Base-by-base conservation (phyloP, 176 grass and related monocot species). In the Carex myosuroides region DNA sequence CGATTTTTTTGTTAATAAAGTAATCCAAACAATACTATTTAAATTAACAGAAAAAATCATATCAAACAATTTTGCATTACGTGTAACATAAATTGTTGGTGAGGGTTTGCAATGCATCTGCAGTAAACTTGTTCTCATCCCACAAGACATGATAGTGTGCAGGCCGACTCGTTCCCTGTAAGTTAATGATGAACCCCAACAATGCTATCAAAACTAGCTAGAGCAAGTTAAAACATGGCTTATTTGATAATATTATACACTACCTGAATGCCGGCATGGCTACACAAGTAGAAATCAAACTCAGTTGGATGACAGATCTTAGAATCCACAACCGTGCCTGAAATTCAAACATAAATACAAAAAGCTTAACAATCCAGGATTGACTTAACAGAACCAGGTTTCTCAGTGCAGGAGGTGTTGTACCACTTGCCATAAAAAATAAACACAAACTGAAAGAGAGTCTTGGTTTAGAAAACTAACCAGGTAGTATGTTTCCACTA, bases 21-120 rank as follows among this genome's bases (percentile, higher is more conserved):
- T 81, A 13, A 62, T 84, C 4, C 26, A 84, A 84, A 65, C 13
- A 42, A 78, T 26, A 63, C 57, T 20, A 37, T 60, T 58, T 67
- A 17, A 68, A 55, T 24, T 18, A 0, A n/a, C 59, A 42, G 18
- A 69, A 57, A 37, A 70, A 87, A 30, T 16, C 0, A 21, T 64
- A 4, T 3, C 1, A 82, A 60, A 60, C 20, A 67, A 79, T 55
- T 14, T 81, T 41, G 29, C 65, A 60, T 94, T 93, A 98, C 92
- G 95, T 98, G 86, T 98, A 98, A 85, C 95, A 98, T 13, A 98
- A 84, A n/a, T 98, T 98, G 86, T 98, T 98, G 77, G 95, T 98
- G 11, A 98, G 86, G 41, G 89, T 87, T 76, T 98, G 95, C 63
- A 98, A 80, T 70, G 86, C 91, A 83, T 98, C 95, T 64, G 95